phyloP scores from a whole-genome alignment of 1,284 basidiomycete species.

The Cronartium quercuum region DNA sequence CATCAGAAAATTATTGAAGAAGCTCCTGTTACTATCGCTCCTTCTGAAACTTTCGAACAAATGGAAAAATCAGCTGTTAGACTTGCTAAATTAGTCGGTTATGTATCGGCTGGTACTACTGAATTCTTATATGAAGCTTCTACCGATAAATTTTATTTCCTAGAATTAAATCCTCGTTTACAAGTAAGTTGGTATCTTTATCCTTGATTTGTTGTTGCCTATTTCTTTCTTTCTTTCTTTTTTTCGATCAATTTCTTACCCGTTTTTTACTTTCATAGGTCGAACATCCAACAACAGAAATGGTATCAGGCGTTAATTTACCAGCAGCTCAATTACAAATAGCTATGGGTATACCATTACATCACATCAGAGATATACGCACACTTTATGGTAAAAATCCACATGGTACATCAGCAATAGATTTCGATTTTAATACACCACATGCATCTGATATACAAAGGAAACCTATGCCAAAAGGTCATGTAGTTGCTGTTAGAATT shows the following conservation, averaged over 20 bases:
- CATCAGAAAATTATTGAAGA: conserved; percentile 99
- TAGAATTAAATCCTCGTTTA: conserved; percentile 98
- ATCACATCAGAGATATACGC: conserved; percentile 92
- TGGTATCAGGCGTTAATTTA: conserved; percentile 97
- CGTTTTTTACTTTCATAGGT: conserved; percentile 1
- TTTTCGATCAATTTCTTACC: neutral
- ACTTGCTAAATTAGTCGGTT: conserved; percentile 94
- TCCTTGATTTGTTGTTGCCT: neutral
- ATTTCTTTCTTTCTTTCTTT: neutral
- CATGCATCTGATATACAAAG: conserved; percentile 81
- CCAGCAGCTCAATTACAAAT: conserved; percentile 96
- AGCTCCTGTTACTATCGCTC: conserved; percentile 95
- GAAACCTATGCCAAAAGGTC: conserved; percentile 93
- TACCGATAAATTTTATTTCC: conserved; percentile 91
- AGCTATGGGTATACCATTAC: conserved; percentile 95
- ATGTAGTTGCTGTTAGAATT: conserved; percentile 98
- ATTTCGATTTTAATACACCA: conserved; percentile 89
- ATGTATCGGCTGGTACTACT: conserved; percentile 93
- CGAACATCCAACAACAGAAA: conserved; percentile 81
- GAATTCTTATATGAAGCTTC: conserved; percentile 85
- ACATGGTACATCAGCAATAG: conserved; percentile 79
- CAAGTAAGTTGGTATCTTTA: conserved; percentile 90
- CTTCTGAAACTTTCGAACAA: conserved; percentile 78
- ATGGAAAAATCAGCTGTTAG: conserved; percentile 99
- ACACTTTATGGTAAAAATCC: conserved; percentile 90